Evolutionary conservation across 805 yeast species (phyloP).

Genomic region (Kuraishia ogatae): DNA sequence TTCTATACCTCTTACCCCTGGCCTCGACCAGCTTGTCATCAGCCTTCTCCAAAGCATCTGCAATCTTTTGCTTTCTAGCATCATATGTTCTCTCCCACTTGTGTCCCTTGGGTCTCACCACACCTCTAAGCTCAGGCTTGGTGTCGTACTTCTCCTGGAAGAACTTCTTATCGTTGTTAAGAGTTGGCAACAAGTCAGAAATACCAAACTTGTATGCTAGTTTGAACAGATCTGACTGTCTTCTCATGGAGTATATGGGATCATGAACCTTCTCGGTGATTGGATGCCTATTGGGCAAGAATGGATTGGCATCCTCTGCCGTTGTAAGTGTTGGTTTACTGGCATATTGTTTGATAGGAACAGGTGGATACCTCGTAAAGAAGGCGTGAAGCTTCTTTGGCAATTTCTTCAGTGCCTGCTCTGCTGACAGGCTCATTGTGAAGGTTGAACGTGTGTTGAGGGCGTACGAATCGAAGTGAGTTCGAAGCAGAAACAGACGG

Average conservation of each 20-base stretch:
- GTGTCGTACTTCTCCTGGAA: slow-evolving; percentile 67
- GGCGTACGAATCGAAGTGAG: too few relatives aligned
- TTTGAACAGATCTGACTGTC: slow-evolving; percentile 78
- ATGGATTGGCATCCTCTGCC: slow-evolving; percentile 77
- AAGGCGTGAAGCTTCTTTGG: slow-evolving; percentile 66
- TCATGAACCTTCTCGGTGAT: slow-evolving; percentile 70
- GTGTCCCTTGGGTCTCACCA: slow-evolving; percentile 67
- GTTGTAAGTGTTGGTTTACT: slow-evolving; percentile 52
- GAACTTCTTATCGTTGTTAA: slow-evolving; percentile 55
- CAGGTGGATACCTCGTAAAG: slow-evolving; percentile 78
- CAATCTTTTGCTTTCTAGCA: slow-evolving; percentile 50
- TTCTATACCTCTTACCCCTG: slow-evolving; percentile 45
- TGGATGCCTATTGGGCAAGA: slow-evolving; percentile 77
- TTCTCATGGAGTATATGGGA: slow-evolving; percentile 71
- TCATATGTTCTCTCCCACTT: slow-evolving; percentile 66
- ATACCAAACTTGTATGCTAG: slow-evolving; percentile 78
- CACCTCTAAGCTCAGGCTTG: slow-evolving; percentile 70
- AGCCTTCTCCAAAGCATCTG: slow-evolving; percentile 54
- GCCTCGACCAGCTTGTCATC: slow-evolving; percentile 61
- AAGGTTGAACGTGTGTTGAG: too few relatives aligned
- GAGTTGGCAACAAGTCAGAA: slow-evolving; percentile 63
- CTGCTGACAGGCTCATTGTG: slow-evolving; percentile 12
- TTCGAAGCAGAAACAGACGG: too few relatives aligned
- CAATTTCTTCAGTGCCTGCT: slow-evolving; percentile 34
- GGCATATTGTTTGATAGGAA: slow-evolving; percentile 63